Base-by-base conservation (phyloP, 2,329 filamentous ascomycete genomes). In the Cordyceps farinosa region DNA sequence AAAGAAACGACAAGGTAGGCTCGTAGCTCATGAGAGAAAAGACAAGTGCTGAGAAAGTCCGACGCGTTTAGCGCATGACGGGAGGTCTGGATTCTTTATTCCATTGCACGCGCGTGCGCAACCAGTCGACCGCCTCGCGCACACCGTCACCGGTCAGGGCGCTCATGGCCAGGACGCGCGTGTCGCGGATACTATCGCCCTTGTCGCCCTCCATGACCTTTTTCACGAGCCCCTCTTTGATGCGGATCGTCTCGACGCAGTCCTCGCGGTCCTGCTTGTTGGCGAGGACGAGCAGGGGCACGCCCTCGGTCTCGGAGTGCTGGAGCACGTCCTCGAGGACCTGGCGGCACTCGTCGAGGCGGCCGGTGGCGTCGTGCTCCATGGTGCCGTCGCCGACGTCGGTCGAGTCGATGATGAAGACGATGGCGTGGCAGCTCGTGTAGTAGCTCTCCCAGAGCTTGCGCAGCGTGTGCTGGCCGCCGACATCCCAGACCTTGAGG, bases 211-310 rank as follows among this genome's bases (percentile, higher is more conserved):
- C 93, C 80, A 97, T 95, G 29, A 99, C 93, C 79, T 90, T 92
- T 77, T 96, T 90, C 58, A 99, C 93, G 61, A 98, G 82, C 0
- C 94, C 95, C 76, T 99, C 95, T 78, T 99, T 99, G 73, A 99
- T 97, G 67, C 92, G 83, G 65, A 98, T 94, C 2, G 97, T 95
- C 82, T 99, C 95, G 59, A 98, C 91, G 69, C 94, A 98, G 76
- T 98, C 95, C 77, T 99, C 95, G 2, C 94, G 82, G 75, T 99
- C 95, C 79, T 99, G 95, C 78, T 99, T 99, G 75, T 99, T 99
- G 65, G 95, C 95, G 67, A 99, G 79, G 55, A 99, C 91, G 62
- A 99, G 79, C 62, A 99, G 82, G 29, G 95, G 95, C 66, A 99
- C 92, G 13, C 95, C 94, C 70, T 92, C 91, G 2, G 94, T 91